Evolutionary conservation across 2,329 filamentous ascomycete genomes (phyloP).

Genomic region (Calonectria hongkongensis): DNA sequence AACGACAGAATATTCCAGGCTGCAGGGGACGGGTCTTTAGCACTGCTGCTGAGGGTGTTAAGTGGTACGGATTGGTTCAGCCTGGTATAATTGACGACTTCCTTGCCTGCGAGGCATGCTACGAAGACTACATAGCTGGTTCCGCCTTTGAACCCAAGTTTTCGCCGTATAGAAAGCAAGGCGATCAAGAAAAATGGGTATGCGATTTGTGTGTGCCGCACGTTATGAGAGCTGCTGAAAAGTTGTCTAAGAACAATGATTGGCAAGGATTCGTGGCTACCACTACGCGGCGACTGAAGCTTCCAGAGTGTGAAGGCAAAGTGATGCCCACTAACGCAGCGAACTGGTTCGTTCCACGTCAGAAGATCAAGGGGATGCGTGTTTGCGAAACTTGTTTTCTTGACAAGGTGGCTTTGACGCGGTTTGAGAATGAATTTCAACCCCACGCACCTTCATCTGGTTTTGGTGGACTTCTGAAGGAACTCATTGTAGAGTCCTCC

Average conservation of each 20-base stretch:
- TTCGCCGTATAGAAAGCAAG: slow-evolving; percentile 51
- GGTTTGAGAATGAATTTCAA: slow-evolving; percentile 56
- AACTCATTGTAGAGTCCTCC: slow-evolving; percentile 47
- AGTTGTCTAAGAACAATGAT: slow-evolving; percentile 49
- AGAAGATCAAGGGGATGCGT: slow-evolving; percentile 51
- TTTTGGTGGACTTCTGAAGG: slow-evolving; percentile 51
- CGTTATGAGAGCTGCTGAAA: slow-evolving; percentile 44
- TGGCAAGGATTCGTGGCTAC: slow-evolving; percentile 57
- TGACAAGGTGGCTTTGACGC: slow-evolving; percentile 57
- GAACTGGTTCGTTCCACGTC: slow-evolving; percentile 54
- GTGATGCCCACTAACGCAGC: slow-evolving; percentile 46
- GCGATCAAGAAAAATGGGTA: slow-evolving; percentile 55
- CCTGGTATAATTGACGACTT: slow-evolving; percentile 58
- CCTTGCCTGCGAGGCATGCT: slow-evolving; percentile 63
- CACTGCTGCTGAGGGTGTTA: slow-evolving; percentile 51
- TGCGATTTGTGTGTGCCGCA: slow-evolving; percentile 58
- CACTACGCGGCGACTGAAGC: slow-evolving; percentile 47
- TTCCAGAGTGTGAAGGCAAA: slow-evolving; percentile 57
- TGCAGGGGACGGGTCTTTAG: slow-evolving; percentile 56
- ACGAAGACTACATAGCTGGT: slow-evolving; percentile 57
- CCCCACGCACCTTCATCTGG: slow-evolving; percentile 37
- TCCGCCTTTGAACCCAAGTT: slow-evolving; percentile 58
- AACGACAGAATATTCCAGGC: slow-evolving; percentile 50
- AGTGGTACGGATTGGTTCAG: slow-evolving; percentile 57
- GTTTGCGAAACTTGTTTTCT: slow-evolving; percentile 61